Conservation (phyloP, 352 stramenopile species). For the Globisporangium camurandrum region DNA sequence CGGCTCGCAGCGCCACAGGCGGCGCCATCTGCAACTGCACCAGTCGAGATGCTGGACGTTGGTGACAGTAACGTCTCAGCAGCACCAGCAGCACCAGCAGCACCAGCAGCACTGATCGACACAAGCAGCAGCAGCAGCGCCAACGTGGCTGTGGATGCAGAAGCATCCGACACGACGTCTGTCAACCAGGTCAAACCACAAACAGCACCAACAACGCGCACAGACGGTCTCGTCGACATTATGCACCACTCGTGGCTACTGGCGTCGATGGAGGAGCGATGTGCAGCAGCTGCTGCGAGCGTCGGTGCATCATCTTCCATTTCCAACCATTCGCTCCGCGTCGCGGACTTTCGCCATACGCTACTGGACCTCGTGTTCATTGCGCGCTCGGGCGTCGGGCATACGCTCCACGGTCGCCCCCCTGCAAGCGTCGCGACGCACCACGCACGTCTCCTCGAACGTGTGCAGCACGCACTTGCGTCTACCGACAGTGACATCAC, state of each 20-base stretch:
- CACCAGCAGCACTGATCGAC: too few relatives aligned
- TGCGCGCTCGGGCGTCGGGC: constrained; percentile 28
- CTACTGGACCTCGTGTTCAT: constrained; percentile 72
- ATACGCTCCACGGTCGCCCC: constrained; percentile 43
- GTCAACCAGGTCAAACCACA: too few relatives aligned
- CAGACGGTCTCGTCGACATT: constrained; percentile 57
- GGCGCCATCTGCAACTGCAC: too few relatives aligned
- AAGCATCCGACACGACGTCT: too few relatives aligned
- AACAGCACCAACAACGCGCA: constrained; percentile 2
- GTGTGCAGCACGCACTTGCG: constrained; percentile 18
- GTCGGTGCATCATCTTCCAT: too few relatives aligned
- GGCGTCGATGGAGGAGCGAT: constrained; percentile 59
- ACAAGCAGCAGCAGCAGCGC: too few relatives aligned
- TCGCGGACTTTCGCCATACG: constrained; percentile 41
- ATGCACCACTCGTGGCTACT: constrained; percentile 72
- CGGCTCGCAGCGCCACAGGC: neutral
- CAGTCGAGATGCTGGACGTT: too few relatives aligned
- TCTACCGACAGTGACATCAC: neutral
- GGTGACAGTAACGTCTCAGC: too few relatives aligned
- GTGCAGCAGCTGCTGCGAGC: constrained; percentile 25
- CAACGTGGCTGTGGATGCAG: too few relatives aligned
- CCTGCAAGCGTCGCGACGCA: constrained; percentile 34
- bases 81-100: too few relatives aligned
- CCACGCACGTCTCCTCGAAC: constrained; percentile 30
- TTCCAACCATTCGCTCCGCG: too few relatives aligned